Base-by-base conservation (phyloP, 1,284 basidiomycete species). In the Cryptococcus hybrid region DNA sequence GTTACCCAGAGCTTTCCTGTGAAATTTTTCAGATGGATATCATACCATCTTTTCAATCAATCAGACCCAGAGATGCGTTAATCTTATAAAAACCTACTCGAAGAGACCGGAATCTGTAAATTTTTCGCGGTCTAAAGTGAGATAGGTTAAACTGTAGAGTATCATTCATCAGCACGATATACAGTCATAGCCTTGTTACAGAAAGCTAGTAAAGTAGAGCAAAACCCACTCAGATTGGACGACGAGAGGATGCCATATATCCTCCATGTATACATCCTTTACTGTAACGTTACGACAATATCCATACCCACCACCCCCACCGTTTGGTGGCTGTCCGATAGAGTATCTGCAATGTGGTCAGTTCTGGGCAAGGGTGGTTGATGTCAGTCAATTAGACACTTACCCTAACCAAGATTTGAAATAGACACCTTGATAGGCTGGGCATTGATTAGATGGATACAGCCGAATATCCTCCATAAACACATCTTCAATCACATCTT, bases 381-480 rank as follows among this genome's bases (percentile, higher is more conserved):
- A 24, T 24, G 8, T 7, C 43, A 44, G 13, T n/a, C 43, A 44
- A n/a, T 44, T 12, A 7, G n/a, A 18, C 42, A 61, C 61, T n/a
- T 78, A 8, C 81, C 65, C 85, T 15, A 82, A 81, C 84, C 84
- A 87, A 0, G 83, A 82, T 73, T 87, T 87, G 76, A 86, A 83
- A 71, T 86, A 86, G 6, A 85, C 79, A 80, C 85, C 66, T 50
- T 67, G 55, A 51, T 60, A 56, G 42, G 50, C 58, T 11, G 47
- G 56, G 36, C 55, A 56, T 55, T 64, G 64, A 48, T 55, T 52
- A 34, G 54, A 64, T 15, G 60, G 55, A 18, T 49, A 51, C 3
- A 58, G 37, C 45, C 75, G 78, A 34, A 85, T 68, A 61, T 85
- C 78, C 57, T 84, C 79, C 59, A 86, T 74, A 3, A 77, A 65